Base-by-base conservation (phyloP, 805 yeast species). In the Hanseniaspora clermontiae region DNA sequence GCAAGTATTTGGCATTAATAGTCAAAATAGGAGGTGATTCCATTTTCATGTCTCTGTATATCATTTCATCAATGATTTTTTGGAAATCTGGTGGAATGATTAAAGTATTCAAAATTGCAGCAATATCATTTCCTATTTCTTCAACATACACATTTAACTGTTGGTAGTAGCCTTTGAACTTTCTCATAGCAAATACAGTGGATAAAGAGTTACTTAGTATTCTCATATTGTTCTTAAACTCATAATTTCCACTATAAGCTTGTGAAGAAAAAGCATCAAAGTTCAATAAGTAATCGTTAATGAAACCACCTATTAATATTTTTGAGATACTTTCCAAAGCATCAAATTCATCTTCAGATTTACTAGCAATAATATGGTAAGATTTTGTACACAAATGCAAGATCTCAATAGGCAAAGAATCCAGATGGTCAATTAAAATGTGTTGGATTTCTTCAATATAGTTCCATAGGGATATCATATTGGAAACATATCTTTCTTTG, bases 391-490 rank as follows among this genome's bases (percentile, higher is more conserved):
- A 79, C n/a, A 83, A 60, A 57, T 73, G 76, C 59, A 81, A 74
- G 9, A 85, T 69, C 59, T 78, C 84, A 46, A 73, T 66, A 1
- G 93, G 90, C 4, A 83, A 58, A 10, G 63, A 64, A 1, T 71
- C 70, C 15, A 81, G 64, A 36, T 70, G 68, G 2, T 65, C 66
- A 29, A 75, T 77, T 27, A 89, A 63, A 0, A 77, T 63, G 19
- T 77, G 77, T 61, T 87, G 72, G 10, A 86, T 70, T 56, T 80
- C 79, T 29, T 84, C 78, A 0, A 87, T 73, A 46, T 77, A 74
- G 60, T 86, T 95, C 66, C 97, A 78, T 53, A 93, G 69, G 24
- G 72, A 72, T 68, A 86, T 86, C 63, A 93, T 71, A 62, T 93
- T 90, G 38, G 74, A 68, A 37, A 93, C 82, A 66, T 87, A 93